Conservation (phyloP, 2,329 filamentous ascomycete genomes). For the Claviceps paspali region DNA sequence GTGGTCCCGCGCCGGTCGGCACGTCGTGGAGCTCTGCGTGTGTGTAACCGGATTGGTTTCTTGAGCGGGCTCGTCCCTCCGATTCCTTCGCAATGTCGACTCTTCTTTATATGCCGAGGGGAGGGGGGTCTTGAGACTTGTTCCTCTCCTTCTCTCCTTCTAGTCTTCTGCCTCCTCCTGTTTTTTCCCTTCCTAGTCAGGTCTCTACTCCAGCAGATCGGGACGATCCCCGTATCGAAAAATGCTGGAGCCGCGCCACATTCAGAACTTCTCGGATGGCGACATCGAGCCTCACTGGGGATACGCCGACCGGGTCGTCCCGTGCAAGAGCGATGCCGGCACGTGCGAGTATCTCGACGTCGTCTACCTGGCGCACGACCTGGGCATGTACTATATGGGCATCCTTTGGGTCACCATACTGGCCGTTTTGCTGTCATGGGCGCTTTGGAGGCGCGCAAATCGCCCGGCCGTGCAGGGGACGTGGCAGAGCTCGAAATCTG, state of each 20-base stretch:
- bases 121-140: too few species aligned
- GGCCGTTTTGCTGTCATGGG: conserved; percentile 29
- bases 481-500: conserved; percentile 6
- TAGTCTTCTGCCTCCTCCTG: neutral
- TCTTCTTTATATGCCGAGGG: too few species aligned
- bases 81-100: too few species aligned
- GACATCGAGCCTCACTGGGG: conserved; percentile 29
- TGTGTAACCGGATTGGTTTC: too few species aligned
- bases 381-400: conserved; percentile 33
- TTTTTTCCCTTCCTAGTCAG: too few species aligned
- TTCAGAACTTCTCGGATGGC: conserved; percentile 26
- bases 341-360: conserved; percentile 35
- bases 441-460: conserved; percentile 13
- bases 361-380: conserved; percentile 33
- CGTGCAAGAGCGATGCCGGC: conserved; percentile 30
- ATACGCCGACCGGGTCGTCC: conserved; percentile 28
- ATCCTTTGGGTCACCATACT: conserved; percentile 33
- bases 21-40: too few species aligned
- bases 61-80: too few species aligned
- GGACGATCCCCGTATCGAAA: too few species aligned
- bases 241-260: conserved; percentile 19
- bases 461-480: conserved; percentile 9
- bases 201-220: too few species aligned
- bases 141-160: neutral
- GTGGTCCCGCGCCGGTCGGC: too few species aligned